These are phyloP conservation scores for Citrullus amarus DNA, from an alignment of 306 rosid genomes.

Conservation along the genomic window DNA sequence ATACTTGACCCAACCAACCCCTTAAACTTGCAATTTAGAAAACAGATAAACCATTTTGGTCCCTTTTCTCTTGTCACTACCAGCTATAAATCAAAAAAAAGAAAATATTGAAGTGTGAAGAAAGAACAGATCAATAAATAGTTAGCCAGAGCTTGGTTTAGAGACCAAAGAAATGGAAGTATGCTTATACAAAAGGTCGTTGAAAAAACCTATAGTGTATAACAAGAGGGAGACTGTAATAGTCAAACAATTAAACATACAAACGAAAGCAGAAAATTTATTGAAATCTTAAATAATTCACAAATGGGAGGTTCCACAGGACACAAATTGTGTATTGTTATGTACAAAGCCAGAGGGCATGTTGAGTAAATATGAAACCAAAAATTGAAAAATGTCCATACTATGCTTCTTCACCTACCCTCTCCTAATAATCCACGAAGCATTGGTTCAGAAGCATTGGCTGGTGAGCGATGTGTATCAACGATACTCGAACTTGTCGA, in stretches of 20 bases:
- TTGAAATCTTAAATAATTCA: background rate
- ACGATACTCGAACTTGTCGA: slow-evolving; percentile 23
- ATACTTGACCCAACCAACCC: too few species aligned
- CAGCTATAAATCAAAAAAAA: background rate
- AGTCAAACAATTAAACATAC: background rate
- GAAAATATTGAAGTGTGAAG: background rate
- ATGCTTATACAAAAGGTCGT: background rate
- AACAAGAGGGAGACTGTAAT: background rate
- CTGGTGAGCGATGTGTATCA: slow-evolving; percentile 15
- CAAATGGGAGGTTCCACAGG: background rate
- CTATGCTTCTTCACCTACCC: slow-evolving; percentile 17
- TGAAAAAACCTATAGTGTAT: background rate
- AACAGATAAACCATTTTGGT: background rate
- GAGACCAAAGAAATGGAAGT: background rate
- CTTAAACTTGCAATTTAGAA: background rate
- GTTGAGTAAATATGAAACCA: background rate
- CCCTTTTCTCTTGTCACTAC: background rate
- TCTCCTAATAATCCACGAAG: slow-evolving; percentile 13
- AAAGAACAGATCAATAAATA: background rate
- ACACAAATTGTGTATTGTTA: background rate
- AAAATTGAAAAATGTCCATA: background rate
- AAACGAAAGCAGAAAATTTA: background rate
- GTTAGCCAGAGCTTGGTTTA: background rate
- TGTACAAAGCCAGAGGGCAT: background rate
- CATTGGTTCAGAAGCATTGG: slow-evolving; percentile 11